A percentile compares a stretch with the other conserved stretches of the same genome.
These are phyloP conservation scores for Mollisia scopiformis DNA, from an alignment of 2,329 filamentous ascomycete species.

Conservation along the genomic window DNA sequence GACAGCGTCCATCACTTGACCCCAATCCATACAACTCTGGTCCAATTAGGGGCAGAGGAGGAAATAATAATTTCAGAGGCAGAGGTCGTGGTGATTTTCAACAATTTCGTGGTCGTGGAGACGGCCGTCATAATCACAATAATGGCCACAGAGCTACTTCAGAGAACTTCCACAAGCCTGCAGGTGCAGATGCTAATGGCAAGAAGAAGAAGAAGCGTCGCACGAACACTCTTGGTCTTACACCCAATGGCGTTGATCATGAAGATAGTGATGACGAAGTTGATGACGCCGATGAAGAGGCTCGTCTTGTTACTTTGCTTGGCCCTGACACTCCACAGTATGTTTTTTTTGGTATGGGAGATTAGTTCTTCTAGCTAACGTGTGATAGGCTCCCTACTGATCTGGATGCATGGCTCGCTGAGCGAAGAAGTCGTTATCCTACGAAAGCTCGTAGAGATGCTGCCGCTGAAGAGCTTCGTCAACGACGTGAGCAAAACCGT, in stretches of 20 bases:
- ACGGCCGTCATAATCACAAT: conserved; percentile 30
- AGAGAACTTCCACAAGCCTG: conserved; percentile 50
- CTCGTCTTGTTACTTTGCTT: conserved; percentile 40
- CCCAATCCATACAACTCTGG: conserved; percentile 39
- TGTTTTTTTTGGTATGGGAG: conserved; percentile 31
- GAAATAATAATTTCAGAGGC: conserved; percentile 35
- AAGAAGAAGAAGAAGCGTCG: conserved; percentile 72
- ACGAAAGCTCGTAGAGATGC: conserved; percentile 72
- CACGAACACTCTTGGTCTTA: conserved; percentile 73
- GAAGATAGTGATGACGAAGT: conserved; percentile 65
- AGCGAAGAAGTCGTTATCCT: conserved; percentile 79
- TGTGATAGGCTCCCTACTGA: conserved; percentile 57
- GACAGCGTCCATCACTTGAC: conserved; percentile 39
- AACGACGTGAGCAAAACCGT: conserved; percentile 34
- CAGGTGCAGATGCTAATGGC: conserved; percentile 43
- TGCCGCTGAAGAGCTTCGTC: conserved; percentile 55
- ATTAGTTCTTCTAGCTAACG: conserved; percentile 38
- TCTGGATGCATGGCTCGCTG: conserved; percentile 77
- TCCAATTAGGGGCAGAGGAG: conserved; percentile 43
- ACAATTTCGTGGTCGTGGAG: conserved; percentile 38
- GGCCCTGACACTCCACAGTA: conserved; percentile 40
- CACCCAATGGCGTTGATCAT: conserved; percentile 53
- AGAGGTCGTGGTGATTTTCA: conserved; percentile 45
- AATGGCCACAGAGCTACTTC: conserved; percentile 31
- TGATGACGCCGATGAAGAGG: conserved; percentile 68